These are phyloP conservation scores for Hymenochaete sp. DNA, from an alignment of 1,284 basidiomycete genomes.

Conservation along the genomic window DNA sequence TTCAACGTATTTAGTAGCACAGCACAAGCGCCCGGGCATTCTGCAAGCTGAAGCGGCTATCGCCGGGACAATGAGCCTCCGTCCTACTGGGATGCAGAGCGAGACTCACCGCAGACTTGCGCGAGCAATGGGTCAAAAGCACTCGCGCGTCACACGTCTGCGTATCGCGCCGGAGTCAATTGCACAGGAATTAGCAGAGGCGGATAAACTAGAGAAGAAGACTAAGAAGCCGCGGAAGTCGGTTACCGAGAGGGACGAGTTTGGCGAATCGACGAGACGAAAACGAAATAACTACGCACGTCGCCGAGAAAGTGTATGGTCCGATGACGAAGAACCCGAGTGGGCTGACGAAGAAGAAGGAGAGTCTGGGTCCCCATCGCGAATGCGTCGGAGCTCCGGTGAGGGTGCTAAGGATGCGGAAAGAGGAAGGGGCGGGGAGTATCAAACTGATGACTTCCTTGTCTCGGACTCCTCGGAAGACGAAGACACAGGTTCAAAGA, in stretches of 20 bases:
- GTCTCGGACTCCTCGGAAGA: slow-evolving; percentile 66
- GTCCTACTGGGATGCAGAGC: slow-evolving; percentile 83
- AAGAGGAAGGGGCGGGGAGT: slow-evolving; percentile 48
- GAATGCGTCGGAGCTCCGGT: slow-evolving; percentile 36
- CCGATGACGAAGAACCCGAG: slow-evolving; percentile 38
- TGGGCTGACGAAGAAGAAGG: slow-evolving; percentile 54
- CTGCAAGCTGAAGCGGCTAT: slow-evolving; percentile 79
- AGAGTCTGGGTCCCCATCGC: slow-evolving; percentile 32
- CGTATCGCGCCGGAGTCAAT: slow-evolving; percentile 67
- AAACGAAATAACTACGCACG: slow-evolving; percentile 28
- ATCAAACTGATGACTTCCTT: slow-evolving; percentile 76
- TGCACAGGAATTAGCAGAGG: slow-evolving; percentile 62
- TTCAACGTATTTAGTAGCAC: slow-evolving; percentile 82
- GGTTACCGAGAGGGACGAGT: slow-evolving; percentile 22
- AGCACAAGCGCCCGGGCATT: slow-evolving; percentile 79
- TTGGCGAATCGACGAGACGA: slow-evolving; percentile 35
- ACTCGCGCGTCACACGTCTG: slow-evolving; percentile 69
- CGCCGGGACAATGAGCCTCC: slow-evolving; percentile 75
- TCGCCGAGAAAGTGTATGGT: slow-evolving; percentile 32
- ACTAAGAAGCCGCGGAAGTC: slow-evolving; percentile 45
- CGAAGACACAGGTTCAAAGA: slow-evolving; percentile 27
- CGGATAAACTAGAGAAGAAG: slow-evolving; percentile 50
- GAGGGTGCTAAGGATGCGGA: slow-evolving; percentile 31
- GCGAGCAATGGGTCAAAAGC: slow-evolving; percentile 76
- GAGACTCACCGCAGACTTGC: slow-evolving; percentile 86